Conservation (phyloP, 768 basidiomycete species). For the Phlebiopsis flavidoalba region DNA sequence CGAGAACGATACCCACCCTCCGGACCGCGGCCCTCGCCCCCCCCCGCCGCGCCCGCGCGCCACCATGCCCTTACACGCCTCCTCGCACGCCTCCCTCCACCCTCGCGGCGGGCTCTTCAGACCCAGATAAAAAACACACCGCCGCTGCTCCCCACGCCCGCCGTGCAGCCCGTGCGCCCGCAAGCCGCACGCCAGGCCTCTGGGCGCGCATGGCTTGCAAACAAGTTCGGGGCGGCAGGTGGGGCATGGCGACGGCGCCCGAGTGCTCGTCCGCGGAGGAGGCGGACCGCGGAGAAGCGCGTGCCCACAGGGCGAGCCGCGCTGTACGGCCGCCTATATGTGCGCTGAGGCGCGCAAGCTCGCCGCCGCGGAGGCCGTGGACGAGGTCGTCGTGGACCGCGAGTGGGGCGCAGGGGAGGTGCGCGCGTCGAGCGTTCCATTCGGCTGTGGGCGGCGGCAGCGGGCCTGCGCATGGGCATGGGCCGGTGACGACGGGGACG, state of each 20-base stretch:
- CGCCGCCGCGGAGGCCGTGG: constrained; percentile 36
- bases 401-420: constrained; percentile 57
- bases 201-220: constrained; percentile 28
- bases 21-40: too few species aligned
- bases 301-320: not conserved
- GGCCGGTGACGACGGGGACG: constrained; percentile 25
- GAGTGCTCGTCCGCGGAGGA: constrained; percentile 46
- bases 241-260: constrained; percentile 30
- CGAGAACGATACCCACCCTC: too few species aligned
- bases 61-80: too few species aligned
- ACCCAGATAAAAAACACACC: not conserved
- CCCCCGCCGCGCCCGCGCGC: too few species aligned
- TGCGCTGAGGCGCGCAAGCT: constrained; percentile 32
- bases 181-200: constrained; percentile 8
- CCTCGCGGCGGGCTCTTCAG: not conserved
- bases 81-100: not conserved
- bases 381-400: constrained; percentile 75
- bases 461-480: constrained; percentile 30
- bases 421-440: constrained; percentile 41
- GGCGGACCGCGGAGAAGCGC: too few species aligned
- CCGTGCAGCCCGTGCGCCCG: constrained; percentile 1
- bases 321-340: not conserved
- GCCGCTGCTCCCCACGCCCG: constrained; percentile 1
- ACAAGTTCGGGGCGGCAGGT: constrained; percentile 27
- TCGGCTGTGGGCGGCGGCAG: constrained; percentile 48